phyloP scores from a whole-genome alignment of 2,329 filamentous ascomycete species.

The Rutstroemia sydowiana region DNA sequence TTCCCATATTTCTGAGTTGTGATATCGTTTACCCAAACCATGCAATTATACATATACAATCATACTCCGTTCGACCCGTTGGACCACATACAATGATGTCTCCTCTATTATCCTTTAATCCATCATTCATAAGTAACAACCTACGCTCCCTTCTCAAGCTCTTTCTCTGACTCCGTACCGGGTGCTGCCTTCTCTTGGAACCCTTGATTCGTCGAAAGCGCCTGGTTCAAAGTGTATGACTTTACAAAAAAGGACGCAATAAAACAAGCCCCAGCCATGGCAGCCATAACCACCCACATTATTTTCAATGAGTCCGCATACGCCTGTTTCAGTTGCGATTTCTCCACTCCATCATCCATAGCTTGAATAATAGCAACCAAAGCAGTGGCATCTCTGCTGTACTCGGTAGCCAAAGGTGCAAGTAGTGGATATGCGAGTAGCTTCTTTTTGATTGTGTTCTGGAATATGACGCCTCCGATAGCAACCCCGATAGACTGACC shows the following conservation, averaged over 20 bases:
- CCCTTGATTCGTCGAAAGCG: conserved; percentile 41
- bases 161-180: conserved; percentile 7
- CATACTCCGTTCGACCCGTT: too few relatives aligned
- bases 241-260: conserved; percentile 43
- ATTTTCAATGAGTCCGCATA: conserved; percentile 47
- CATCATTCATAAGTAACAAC: not conserved
- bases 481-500: conserved; percentile 61
- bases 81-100: too few relatives aligned
- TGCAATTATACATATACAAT: too few relatives aligned
- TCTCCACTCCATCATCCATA: conserved; percentile 30
- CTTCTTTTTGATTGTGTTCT: conserved; percentile 43
- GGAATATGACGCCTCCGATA: conserved; percentile 61
- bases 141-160: not conserved
- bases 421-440: conserved; percentile 20
- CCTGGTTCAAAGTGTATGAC: conserved; percentile 40
- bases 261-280: conserved; percentile 41
- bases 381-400: conserved; percentile 27
- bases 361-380: conserved; percentile 23
- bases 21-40: too few relatives aligned
- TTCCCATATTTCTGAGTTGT: too few relatives aligned
- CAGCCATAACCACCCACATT: conserved; percentile 50
- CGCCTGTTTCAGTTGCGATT: conserved; percentile 40
- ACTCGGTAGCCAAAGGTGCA: conserved; percentile 19
- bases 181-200: conserved; percentile 32
- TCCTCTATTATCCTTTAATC: too few relatives aligned